Evolutionary conservation across 106 monocot genomes (phyloP).

Genomic region (Phalaenopsis equestris): DNA sequence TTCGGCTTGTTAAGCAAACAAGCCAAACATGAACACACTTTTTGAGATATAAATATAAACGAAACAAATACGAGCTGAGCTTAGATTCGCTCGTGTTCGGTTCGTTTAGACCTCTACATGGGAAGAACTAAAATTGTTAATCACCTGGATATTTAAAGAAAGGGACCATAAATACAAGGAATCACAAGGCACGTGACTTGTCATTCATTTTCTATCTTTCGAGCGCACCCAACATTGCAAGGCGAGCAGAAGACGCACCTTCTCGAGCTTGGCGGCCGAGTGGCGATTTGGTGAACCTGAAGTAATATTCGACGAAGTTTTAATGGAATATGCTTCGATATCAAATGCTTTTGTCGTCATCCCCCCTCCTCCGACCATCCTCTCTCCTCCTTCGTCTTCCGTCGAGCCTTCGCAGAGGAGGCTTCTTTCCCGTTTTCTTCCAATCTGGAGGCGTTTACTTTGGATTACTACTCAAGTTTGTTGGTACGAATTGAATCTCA

Average conservation of each 20-base stretch:
- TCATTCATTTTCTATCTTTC: background rate
- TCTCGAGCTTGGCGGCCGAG: background rate
- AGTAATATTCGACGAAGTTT: background rate
- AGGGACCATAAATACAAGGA: too few species aligned
- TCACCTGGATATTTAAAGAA: too few species aligned
- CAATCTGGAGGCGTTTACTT: background rate
- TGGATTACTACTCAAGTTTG: background rate
- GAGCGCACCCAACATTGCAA: background rate
- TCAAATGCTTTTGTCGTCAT: background rate
- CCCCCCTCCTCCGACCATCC: background rate
- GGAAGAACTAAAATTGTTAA: too few species aligned
- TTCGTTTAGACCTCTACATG: too few species aligned
- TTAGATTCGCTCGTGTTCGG: too few species aligned
- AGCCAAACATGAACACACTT: too few species aligned
- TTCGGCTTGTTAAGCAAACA: too few species aligned
- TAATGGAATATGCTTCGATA: constrained; percentile 7
- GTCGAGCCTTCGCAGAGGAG: background rate
- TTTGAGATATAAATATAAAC: too few species aligned
- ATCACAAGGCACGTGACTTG: too few species aligned
- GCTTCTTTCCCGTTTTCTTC: background rate
- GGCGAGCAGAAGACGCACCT: background rate
- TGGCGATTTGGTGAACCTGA: constrained; percentile 1
- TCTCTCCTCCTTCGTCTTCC: background rate
- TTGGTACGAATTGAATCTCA: background rate
- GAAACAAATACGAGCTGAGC: too few species aligned